phyloP scores from a whole-genome alignment of 75 land plant genomes.

The Azolla pinnata region DNA sequence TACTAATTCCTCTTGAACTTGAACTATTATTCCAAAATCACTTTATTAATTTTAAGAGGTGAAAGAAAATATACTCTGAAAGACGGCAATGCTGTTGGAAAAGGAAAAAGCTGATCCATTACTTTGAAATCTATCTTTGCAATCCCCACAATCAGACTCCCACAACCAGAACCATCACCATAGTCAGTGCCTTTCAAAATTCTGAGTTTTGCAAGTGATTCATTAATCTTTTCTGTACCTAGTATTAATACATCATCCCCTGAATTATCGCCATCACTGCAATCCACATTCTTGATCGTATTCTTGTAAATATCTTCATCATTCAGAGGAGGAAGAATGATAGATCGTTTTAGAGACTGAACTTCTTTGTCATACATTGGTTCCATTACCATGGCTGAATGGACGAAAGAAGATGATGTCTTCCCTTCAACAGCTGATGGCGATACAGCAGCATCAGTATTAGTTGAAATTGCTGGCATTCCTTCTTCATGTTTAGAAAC shows the following conservation, averaged over 20 bases:
- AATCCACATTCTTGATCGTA: too few relatives aligned
- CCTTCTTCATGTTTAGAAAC: background rate
- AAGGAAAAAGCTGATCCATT: slow-evolving; percentile 50
- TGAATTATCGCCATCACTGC: slow-evolving; percentile 1
- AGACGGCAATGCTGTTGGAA: slow-evolving; percentile 72
- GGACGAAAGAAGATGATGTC: too few relatives aligned
- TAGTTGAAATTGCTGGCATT: background rate
- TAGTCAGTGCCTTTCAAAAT: slow-evolving; percentile 43
- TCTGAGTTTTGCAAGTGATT: background rate
- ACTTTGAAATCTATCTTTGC: slow-evolving; percentile 28
- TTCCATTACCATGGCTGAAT: background rate
- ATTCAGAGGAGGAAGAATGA: slow-evolving; percentile 51
- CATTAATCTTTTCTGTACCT: background rate
- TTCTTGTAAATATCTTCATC: slow-evolving; percentile 46
- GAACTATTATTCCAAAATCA: too few relatives aligned
- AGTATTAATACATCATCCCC: background rate
- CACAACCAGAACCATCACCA: slow-evolving; percentile 43
- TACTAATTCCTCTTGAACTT: too few relatives aligned
- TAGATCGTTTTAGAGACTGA: slow-evolving; percentile 34
- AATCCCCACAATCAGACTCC: slow-evolving; percentile 25
- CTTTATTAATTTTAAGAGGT: too few relatives aligned
- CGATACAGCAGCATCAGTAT: too few relatives aligned
- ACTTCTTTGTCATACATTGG: slow-evolving; percentile 17
- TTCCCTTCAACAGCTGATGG: too few relatives aligned
- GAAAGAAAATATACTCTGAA: slow-evolving; percentile 72